Evolutionary conservation across 2,329 filamentous ascomycete genomes (phyloP), one percentile per base, ranked within the genome.

Genomic region (Ceratocystis diversiconidia): DNA sequence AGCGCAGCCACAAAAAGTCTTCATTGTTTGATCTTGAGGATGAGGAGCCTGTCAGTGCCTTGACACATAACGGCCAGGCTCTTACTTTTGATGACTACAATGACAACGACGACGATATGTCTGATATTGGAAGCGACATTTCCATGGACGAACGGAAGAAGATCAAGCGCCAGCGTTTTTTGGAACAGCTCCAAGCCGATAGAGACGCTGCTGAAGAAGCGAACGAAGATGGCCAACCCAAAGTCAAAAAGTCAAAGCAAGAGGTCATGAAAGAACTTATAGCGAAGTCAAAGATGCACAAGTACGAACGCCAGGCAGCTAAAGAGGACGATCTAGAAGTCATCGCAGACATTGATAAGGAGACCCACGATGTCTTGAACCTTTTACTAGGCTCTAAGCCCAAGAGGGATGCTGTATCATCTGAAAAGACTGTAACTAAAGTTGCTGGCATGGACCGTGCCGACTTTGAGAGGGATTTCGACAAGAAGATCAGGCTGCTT

Each of bases 181-280:
- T 73, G 32, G 72, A 76, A 25, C 75, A 78, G 36, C 80, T 77
- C 0, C 59, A 62, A 22, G 76, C 75, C 36, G 59, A 62, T 22
- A 36, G 52, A 57, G 77, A 79, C 62, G 80, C 78, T 2, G 78
- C 76, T n/a, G 80, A 78, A 2, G 78, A 76, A 2, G 79, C 78
- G 5, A 79, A 79, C 0, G 77, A 77, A 4, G 79, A 80, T 44
- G 79, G 79, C 22, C 78, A 86, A 69, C 91, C 90, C 0, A 88
- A 92, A 71, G 83, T 87, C 67, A 96, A 96, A 75, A 99, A 96
- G 78, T 87, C 87, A 2, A 97, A 96, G 76, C 89, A 94, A 64
- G 94, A 99, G 75, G 89, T 99, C 62, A 96, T 97, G 90, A 88
- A 96, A 72, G 95, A 99, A 75, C 82, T 99, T 68, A 96, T 99